Conservation (phyloP, 2,329 filamentous ascomycete genomes). For the Mollisiaceae sp. region DNA sequence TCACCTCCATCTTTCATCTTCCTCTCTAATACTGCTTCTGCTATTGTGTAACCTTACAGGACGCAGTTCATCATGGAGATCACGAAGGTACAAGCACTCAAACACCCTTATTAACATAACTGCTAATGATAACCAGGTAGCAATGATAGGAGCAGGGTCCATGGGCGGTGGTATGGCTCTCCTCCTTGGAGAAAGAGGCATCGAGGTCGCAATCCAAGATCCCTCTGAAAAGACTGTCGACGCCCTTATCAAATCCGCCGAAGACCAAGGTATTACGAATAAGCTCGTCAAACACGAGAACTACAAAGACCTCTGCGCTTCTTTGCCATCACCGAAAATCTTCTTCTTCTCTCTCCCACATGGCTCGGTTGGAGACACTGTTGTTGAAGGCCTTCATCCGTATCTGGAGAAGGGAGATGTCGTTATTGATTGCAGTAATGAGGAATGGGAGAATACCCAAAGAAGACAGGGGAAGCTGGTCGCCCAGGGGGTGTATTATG, state of each 20-base stretch:
- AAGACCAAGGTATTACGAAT: slow-evolving; percentile 31
- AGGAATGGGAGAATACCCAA: slow-evolving; percentile 69
- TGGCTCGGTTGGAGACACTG: slow-evolving; percentile 47
- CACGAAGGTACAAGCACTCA: slow-evolving; percentile 12
- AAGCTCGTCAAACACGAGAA: slow-evolving; percentile 45
- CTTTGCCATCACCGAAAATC: slow-evolving; percentile 53
- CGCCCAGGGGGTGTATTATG: slow-evolving; percentile 63
- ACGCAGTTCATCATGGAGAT: slow-evolving; percentile 17
- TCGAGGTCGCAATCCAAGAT: slow-evolving; percentile 60
- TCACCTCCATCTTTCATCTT: background rate
- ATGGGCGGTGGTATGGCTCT: slow-evolving; percentile 67
- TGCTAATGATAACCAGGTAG: slow-evolving; percentile 42
- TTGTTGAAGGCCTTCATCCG: slow-evolving; percentile 43
- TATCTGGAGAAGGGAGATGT: slow-evolving; percentile 66
- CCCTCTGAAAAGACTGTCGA: slow-evolving; percentile 52
- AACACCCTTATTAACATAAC: background rate
- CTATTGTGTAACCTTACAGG: background rate
- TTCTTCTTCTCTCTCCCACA: slow-evolving; percentile 60
- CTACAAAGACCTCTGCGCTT: slow-evolving; percentile 56
- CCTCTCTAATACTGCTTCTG: background rate
- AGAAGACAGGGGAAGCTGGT: slow-evolving; percentile 62
- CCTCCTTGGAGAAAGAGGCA: slow-evolving; percentile 60
- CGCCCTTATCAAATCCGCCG: slow-evolving; percentile 46
- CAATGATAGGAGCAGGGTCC: slow-evolving; percentile 61
- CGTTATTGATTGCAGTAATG: slow-evolving; percentile 72